A percentile compares a stretch with the other conserved stretches of the same genome.
These are phyloP conservation scores for Penicillium lagena DNA, from an alignment of 495 filamentous ascomycete genomes.

Conservation along the genomic window DNA sequence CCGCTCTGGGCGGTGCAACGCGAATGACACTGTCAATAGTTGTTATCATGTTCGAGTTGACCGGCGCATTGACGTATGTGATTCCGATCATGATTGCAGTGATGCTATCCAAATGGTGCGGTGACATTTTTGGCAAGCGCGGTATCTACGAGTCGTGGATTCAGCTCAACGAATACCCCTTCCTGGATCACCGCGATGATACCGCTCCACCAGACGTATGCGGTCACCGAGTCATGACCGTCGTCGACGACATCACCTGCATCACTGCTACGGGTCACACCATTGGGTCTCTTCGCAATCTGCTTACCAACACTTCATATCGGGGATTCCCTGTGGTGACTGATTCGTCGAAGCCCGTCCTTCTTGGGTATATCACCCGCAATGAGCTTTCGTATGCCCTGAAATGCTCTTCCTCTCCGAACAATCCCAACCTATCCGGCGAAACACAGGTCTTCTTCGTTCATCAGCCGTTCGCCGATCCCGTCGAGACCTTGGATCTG, in stretches of 20 bases:
- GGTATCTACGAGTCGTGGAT: slow-evolving; percentile 99
- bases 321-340: slow-evolving; percentile 90
- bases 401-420: slow-evolving; percentile 31
- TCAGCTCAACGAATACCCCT: slow-evolving; percentile 91
- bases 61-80: slow-evolving; percentile 91
- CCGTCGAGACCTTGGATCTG: slow-evolving; percentile 73
- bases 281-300: slow-evolving; percentile 60
- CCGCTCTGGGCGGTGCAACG: slow-evolving; percentile 91
- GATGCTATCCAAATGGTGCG: slow-evolving; percentile 97
- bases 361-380: slow-evolving; percentile 91
- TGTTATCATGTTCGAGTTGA: slow-evolving; percentile 99
- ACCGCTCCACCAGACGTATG: slow-evolving; percentile 74
- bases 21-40: slow-evolving; percentile 96
- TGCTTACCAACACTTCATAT: slow-evolving; percentile 69
- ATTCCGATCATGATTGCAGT: slow-evolving; percentile 99
- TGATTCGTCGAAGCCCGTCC: slow-evolving; percentile 57
- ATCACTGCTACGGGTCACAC: slow-evolving; percentile 83
- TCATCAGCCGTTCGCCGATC: slow-evolving; percentile 75
- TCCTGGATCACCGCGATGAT: slow-evolving; percentile 90
- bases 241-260: slow-evolving; percentile 81
- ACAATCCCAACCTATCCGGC: slow-evolving; percentile 51
- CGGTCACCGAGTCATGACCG: slow-evolving; percentile 81
- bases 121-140: slow-evolving; percentile 87
- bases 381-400: slow-evolving; percentile 83
- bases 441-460: slow-evolving; percentile 79